Base-by-base conservation (phyloP, 2,329 filamentous ascomycete genomes). In the Aphanocladium album region DNA sequence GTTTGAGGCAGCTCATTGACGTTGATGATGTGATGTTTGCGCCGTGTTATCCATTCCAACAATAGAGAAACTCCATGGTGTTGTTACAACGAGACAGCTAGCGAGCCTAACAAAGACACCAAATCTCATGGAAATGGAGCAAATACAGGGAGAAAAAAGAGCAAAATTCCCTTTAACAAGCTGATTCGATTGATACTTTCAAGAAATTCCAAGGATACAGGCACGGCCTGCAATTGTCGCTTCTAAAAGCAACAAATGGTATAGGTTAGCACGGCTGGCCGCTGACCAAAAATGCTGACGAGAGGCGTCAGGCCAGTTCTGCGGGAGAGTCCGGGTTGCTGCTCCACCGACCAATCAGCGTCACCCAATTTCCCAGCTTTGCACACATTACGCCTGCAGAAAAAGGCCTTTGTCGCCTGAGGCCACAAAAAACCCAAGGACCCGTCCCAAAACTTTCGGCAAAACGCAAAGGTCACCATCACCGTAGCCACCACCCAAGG, bases 341-440 rank as follows among this genome's bases (percentile, higher is more conserved):
- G 67, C 66, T 62, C 64, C 62, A 64, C 60, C 66, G 62, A 25
- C 80, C 78, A 83, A 83, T 83, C 71, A 76, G 25, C 58, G 49
- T n/a, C 58, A 63, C 30, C 63, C 72, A 79, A 82, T 81, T 82
- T 79, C 74, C 75, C 70, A 77, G 73, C 73, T 73, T 65, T 63
- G 62, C 63, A 62, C 54, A 61, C 61, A 62, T 53, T 66, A 39
- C 27, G 39, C n/a, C 27, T 23, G 23, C n/a, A 52, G 64, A 35
- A 61, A 64, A 64, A 61, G 62, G 59, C 53, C 57, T 67, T 65
- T 73, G 62, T 67, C 60, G 76, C 77, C 77, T 79, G 65, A 80
- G 78, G 77, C 78, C 71, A 65, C 70, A 69, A 64, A 67, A 67
- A 64, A 12, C 47, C 35, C 17, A 16, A 23, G 35, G 50, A 25